Base-by-base conservation (phyloP, 495 filamentous ascomycete species). In the Talaromyces nanjingensis region DNA sequence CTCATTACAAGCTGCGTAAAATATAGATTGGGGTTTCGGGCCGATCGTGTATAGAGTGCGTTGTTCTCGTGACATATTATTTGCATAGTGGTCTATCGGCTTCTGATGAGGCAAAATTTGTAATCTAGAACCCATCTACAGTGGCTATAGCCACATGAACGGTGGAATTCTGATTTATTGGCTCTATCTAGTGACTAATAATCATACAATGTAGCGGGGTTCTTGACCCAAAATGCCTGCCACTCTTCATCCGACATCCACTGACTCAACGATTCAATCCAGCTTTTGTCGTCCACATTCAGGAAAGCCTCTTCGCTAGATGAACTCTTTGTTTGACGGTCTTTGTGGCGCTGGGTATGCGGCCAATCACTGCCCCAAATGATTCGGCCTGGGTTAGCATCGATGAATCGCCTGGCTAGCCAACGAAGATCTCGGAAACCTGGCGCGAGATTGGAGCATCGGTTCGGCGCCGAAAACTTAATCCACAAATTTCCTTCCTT, bases 361-460 rank as follows among this genome's bases (percentile, higher is more conserved):
- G 63, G 63, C 63, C 55, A 65, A 56, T 60, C 63, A 60, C 55
- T 65, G 0, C 63, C 63, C 56, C 56, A 65, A 24, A 65, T 24
- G 8, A 65, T 22, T 8, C 63, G 33, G 11, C 37, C 31, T 16
- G 63, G 63, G 52, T 59, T 45, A 1, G 56, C 63, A 39, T 60
- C 57, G 22, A 65, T 20, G 29, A 60, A 60, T 5, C 2, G n/a
- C 57, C 57, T 29, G n/a, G 33, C 57, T 27, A 37, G 3, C 42
- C 42, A 47, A 47, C 42, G 18, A 47, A 62, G 29, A 31, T 62
- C 60, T 18, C 25, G 27, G 39, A 45, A 62, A 1, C 45, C 31
- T 53, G 60, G 37, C 1, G n/a, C 60, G 27, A 49, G 60, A 22
- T 62, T 62, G 22, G 60, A 62, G 27, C 60, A 62, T 18, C 60